Percentiles rank a stretch among this genome's conserved stretches.
phyloP scores from a whole-genome alignment of 2,329 filamentous ascomycete genomes.

The Clarireedia paspali region DNA sequence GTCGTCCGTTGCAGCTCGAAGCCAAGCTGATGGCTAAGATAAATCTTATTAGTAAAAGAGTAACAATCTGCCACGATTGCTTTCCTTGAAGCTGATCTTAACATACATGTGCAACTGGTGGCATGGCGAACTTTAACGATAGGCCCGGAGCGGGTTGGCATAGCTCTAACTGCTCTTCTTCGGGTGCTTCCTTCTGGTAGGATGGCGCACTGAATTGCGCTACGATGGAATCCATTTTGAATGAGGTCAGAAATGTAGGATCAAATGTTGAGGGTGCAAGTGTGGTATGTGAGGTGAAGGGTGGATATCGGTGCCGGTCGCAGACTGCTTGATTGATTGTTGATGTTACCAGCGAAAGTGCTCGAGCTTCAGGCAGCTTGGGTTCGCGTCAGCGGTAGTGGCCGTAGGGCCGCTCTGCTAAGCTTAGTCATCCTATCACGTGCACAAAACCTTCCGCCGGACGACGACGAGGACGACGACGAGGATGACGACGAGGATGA shows the following conservation, averaged over 20 bases:
- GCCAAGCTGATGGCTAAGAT: constrained; percentile 76
- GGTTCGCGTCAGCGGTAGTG: constrained; percentile 18
- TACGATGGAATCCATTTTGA: constrained; percentile 82
- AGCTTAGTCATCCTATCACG: too few species aligned
- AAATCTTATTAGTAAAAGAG: constrained; percentile 54
- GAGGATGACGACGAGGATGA: too few species aligned
- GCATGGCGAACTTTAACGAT: constrained; percentile 90
- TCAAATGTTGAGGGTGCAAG: not conserved
- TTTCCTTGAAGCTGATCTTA: not conserved
- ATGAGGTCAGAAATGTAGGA: not conserved
- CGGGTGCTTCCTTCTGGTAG: constrained; percentile 60
- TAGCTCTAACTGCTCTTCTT: constrained; percentile 69
- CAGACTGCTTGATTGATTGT: constrained; percentile 1
- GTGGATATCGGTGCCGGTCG: not conserved
- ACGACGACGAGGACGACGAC: too few species aligned
- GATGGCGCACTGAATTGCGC: constrained; percentile 81
- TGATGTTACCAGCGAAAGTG: constrained; percentile 19
- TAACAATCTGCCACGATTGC: constrained; percentile 30
- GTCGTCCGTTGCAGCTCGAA: constrained; percentile 95
- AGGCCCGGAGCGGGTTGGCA: constrained; percentile 64
- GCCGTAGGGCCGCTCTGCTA: not conserved
- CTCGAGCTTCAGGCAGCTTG: constrained; percentile 17
- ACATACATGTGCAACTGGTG: constrained; percentile 80
- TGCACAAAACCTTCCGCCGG: not conserved
- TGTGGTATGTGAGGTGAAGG: not conserved